Percentiles rank a stretch among this genome's conserved stretches.
These are phyloP conservation scores for Hyphodiscus sp. DNA, from an alignment of 2,329 filamentous ascomycete genomes.

Conservation along the genomic window DNA sequence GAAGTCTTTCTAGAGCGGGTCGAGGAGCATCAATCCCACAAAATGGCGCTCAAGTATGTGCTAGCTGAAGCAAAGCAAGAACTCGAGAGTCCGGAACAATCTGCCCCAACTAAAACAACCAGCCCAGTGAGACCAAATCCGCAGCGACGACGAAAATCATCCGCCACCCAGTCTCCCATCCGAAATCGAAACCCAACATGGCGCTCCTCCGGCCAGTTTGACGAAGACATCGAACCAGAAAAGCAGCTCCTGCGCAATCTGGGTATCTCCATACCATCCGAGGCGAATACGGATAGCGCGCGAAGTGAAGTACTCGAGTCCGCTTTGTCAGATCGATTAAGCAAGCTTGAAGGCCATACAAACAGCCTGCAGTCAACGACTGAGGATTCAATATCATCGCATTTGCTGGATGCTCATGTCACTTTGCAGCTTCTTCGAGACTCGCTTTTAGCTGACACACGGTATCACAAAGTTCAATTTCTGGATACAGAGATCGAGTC, in stretches of 20 bases:
- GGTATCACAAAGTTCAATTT: constrained; percentile 42
- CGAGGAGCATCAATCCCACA: constrained; percentile 41
- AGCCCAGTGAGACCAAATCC: constrained; percentile 15
- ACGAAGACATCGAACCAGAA: constrained; percentile 28
- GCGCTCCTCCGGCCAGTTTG: constrained; percentile 33
- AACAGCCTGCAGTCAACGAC: constrained; percentile 43
- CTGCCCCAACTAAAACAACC: constrained; percentile 1
- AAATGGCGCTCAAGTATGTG: constrained; percentile 34
- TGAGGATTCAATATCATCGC: constrained; percentile 37
- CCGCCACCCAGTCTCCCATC: constrained; percentile 10
- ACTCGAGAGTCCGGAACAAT: constrained; percentile 22
- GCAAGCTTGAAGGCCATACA: constrained; percentile 39
- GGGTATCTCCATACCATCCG: constrained; percentile 37
- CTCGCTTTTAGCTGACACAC: constrained; percentile 46
- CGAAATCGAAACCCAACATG: constrained; percentile 26
- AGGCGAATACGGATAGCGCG: constrained; percentile 23
- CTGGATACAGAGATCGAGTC: constrained; percentile 47
- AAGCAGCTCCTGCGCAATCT: constrained; percentile 41
- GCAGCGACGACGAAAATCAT: constrained; percentile 15
- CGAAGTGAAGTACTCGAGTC: constrained; percentile 25
- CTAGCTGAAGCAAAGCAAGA: constrained; percentile 40
- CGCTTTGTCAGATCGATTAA: constrained; percentile 32
- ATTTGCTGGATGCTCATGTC: constrained; percentile 41
- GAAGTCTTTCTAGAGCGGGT: constrained; percentile 36
- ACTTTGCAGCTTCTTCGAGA: constrained; percentile 45